A percentile compares a stretch with the other conserved stretches of the same genome.
Conservation (phyloP, 805 yeast genomes). For the Yarrowia phangngaensis region DNA sequence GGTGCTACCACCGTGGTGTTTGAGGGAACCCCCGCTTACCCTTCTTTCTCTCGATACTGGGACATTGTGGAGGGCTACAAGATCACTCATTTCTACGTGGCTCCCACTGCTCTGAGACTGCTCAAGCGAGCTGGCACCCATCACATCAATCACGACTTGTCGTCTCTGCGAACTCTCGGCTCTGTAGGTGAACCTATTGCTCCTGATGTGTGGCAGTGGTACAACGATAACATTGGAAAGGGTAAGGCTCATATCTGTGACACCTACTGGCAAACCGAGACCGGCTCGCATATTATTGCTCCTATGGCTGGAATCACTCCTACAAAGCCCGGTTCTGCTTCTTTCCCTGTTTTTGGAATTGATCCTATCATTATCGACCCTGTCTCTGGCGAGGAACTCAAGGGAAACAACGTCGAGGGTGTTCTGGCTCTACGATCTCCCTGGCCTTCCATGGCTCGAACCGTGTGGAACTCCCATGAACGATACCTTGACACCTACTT, state of each 20-base stretch:
- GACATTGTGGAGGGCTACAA: slow-evolving; percentile 85
- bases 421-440: slow-evolving; percentile 83
- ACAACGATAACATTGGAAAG: slow-evolving; percentile 86
- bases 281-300: slow-evolving; percentile 91
- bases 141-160: slow-evolving; percentile 75
- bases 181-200: slow-evolving; percentile 99
- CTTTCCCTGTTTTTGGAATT: slow-evolving; percentile 94
- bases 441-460: slow-evolving; percentile 99
- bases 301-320: slow-evolving; percentile 94
- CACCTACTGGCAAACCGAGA: slow-evolving; percentile 99
- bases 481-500: slow-evolving; percentile 89
- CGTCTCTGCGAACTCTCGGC: slow-evolving; percentile 87
- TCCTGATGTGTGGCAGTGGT: slow-evolving; percentile 98
- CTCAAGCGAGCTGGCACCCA: slow-evolving; percentile 86
- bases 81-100: slow-evolving; percentile 95
- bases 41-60: slow-evolving; percentile 94
- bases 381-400: slow-evolving; percentile 76
- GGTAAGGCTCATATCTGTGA: slow-evolving; percentile 77
- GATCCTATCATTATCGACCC: slow-evolving; percentile 91
- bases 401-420: slow-evolving; percentile 91
- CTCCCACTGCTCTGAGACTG: slow-evolving; percentile 95
- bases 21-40: slow-evolving; percentile 97
- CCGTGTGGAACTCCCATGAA: slow-evolving; percentile 83
- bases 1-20: slow-evolving; percentile 93
- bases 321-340: slow-evolving; percentile 95